Conservation (phyloP, 352 stramenopile species). For the Phytophthora boehmeriae region DNA sequence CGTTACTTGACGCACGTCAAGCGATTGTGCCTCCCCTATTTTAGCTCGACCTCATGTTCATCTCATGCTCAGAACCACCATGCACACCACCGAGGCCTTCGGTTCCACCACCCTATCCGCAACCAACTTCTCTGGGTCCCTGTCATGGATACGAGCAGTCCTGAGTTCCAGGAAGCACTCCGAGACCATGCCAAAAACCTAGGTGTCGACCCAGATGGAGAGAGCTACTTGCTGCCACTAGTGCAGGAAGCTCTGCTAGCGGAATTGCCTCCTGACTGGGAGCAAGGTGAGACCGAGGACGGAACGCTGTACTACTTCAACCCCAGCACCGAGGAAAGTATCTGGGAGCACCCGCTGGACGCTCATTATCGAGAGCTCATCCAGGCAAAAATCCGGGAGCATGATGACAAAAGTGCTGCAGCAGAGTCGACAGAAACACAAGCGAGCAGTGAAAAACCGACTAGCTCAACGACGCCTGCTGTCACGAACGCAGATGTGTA, state of each 20-base stretch:
- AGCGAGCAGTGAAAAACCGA: slow-evolving; percentile 4
- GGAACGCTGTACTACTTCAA: slow-evolving; percentile 79
- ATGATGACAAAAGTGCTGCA: slow-evolving; percentile 16
- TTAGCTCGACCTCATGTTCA: slow-evolving; percentile 15
- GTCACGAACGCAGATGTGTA: slow-evolving; percentile 49
- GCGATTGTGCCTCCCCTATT: slow-evolving; percentile 8
- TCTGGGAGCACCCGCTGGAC: slow-evolving; percentile 70
- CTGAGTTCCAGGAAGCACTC: slow-evolving; percentile 67
- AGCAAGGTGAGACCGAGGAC: slow-evolving; percentile 70
- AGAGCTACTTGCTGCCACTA: slow-evolving; percentile 50
- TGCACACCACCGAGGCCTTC: background rate
- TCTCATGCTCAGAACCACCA: slow-evolving; percentile 8
- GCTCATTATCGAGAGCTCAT: slow-evolving; percentile 63
- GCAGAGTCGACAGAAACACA: slow-evolving; percentile 1
- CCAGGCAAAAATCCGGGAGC: slow-evolving; percentile 41
- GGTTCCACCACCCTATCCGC: background rate
- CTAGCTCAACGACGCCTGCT: background rate
- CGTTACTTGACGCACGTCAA: background rate
- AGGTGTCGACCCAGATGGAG: slow-evolving; percentile 55
- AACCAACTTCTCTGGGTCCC: slow-evolving; percentile 1
- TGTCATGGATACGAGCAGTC: slow-evolving; percentile 45
- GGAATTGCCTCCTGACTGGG: slow-evolving; percentile 56
- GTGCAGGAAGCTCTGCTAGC: slow-evolving; percentile 63
- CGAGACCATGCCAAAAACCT: slow-evolving; percentile 64
- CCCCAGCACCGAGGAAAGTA: slow-evolving; percentile 56